Evolutionary conservation across 495 filamentous ascomycete species (phyloP), one percentile per base, ranked within the genome.

Genomic region (Lasiosphaeria hispida): DNA sequence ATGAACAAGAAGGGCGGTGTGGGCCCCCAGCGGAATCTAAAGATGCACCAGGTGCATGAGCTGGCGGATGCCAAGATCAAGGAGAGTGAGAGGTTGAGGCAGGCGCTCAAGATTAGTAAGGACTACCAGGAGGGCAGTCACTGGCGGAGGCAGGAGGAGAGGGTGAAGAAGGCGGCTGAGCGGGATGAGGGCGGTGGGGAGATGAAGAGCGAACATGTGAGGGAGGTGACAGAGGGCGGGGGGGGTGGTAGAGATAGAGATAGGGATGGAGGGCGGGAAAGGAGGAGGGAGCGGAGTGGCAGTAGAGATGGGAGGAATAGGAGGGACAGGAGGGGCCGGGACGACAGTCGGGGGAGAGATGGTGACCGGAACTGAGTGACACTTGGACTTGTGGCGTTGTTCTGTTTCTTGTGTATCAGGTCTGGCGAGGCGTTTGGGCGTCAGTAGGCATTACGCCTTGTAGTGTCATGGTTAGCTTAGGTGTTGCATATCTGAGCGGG

Each of bases 21-120:
- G 11, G 53, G 55, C 0, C 67, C 65, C 13, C 69, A 71, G 38
- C 69, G 73, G 63, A 80, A 77, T 33, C 75, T 96, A 44, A 99
- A 97, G 75, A 77, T 83, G 57, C 91, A 97, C 76, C 91, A 96
- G 73, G 92, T 97, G 19, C 94, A 99, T 82, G 93, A 97, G 74
- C 73, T 96, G 64, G 94, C 94, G 19, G 87, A 92, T 69, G 93
- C 92, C 53, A 99, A 99, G 84, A 92, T 96, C 67, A 87, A 89
- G 70, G 93, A 99, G 81, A 96, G 86, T 70, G 92, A 97, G 79
- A 78, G 88, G 72, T 77, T 97, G 68, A 75, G 92, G 58, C 91
- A 83, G 73, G 94, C 94, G 23, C 80, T 99, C 69, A 91, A 91
- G 47, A 96, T 97, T 61, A 82, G 84, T 61, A 86, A 87, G 74